Percentiles rank a stretch among this genome's conserved stretches.
Evolutionary conservation across 2,329 filamentous ascomycete species (phyloP).

Genomic region (Calonectria pseudoturangicola): DNA sequence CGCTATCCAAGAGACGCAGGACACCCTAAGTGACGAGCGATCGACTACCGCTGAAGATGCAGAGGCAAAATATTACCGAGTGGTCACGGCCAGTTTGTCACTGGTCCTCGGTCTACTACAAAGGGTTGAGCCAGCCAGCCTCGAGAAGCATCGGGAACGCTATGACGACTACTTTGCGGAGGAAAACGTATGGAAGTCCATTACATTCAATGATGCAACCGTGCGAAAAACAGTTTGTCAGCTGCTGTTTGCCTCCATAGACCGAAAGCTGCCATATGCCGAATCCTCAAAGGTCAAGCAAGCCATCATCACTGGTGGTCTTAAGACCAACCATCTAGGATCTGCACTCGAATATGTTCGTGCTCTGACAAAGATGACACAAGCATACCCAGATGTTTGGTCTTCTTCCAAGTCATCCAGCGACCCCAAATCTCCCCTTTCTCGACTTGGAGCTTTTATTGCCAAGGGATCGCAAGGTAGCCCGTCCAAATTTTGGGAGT

Average conservation of each 20-base stretch:
- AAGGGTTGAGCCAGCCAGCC: slow-evolving; percentile 69
- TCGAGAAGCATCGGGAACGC: slow-evolving; percentile 74
- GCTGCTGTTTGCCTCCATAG: slow-evolving; percentile 69
- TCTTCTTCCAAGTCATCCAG: slow-evolving; percentile 67
- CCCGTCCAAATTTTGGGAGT: slow-evolving; percentile 82
- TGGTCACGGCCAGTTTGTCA: slow-evolving; percentile 75
- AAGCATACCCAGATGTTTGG: slow-evolving; percentile 82
- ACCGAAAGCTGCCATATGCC: slow-evolving; percentile 67
- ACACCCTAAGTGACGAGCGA: slow-evolving; percentile 92
- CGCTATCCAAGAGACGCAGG: slow-evolving; percentile 85
- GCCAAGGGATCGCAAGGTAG: slow-evolving; percentile 91
- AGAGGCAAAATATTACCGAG: slow-evolving; percentile 88
- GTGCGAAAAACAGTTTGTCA: slow-evolving; percentile 72
- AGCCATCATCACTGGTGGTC: slow-evolving; percentile 81
- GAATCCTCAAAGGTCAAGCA: slow-evolving; percentile 72
- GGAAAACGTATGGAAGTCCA: slow-evolving; percentile 79
- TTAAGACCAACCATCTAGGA: slow-evolving; percentile 82
- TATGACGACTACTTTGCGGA: slow-evolving; percentile 81
- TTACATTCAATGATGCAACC: slow-evolving; percentile 76
- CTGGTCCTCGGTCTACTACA: slow-evolving; percentile 73
- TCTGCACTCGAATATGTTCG: slow-evolving; percentile 84
- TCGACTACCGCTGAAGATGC: slow-evolving; percentile 90
- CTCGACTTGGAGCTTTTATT: slow-evolving; percentile 81
- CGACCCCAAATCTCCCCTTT: slow-evolving; percentile 72
- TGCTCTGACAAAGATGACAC: slow-evolving; percentile 80